A percentile compares a stretch with the other conserved stretches of the same genome.
Evolutionary conservation across 2,329 filamentous ascomycete species (phyloP).

Genomic region (Incumbomyces delicatus): DNA sequence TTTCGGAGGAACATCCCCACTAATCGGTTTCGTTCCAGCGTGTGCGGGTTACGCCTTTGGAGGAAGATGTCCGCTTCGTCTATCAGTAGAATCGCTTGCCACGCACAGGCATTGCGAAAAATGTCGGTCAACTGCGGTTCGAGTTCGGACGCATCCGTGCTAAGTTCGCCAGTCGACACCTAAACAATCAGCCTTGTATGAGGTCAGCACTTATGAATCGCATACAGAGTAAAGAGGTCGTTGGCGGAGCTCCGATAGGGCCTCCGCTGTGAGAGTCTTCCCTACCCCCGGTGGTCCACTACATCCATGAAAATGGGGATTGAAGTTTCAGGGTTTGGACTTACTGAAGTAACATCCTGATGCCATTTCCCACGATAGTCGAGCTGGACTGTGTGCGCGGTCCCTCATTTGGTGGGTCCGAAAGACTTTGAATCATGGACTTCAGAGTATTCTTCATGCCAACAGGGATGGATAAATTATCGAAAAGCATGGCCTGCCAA

Average conservation of each 20-base stretch:
- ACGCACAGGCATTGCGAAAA: neutral
- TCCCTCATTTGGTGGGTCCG: constrained; percentile 5
- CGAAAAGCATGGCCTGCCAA: constrained; percentile 14
- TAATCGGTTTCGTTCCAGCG: constrained; percentile 17
- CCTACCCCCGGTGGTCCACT: constrained; percentile 30
- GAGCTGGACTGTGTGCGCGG: constrained; percentile 1
- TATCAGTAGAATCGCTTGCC: constrained; percentile 12
- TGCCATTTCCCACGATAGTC: constrained; percentile 4
- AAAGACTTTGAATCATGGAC: constrained; percentile 13
- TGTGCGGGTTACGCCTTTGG: constrained; percentile 8
- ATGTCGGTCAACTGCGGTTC: constrained; percentile 6
- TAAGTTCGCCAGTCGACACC: constrained; percentile 32
- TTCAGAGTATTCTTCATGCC: constrained; percentile 19
- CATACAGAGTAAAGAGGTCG: constrained; percentile 45
- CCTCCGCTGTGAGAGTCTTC: constrained; percentile 60
- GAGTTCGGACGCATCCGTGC: constrained; percentile 12
- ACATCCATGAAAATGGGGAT: neutral
- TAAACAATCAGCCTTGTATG: constrained; percentile 36
- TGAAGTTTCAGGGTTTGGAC: neutral
- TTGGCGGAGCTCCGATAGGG: constrained; percentile 48
- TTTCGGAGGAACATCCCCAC: constrained; percentile 21
- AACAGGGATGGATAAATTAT: constrained; percentile 18
- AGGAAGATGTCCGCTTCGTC: constrained; percentile 17
- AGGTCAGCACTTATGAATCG: neutral
- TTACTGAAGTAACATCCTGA: constrained; percentile 2